Base-by-base conservation (phyloP, 1,284 basidiomycete species). In the Caloboletus firmus region DNA sequence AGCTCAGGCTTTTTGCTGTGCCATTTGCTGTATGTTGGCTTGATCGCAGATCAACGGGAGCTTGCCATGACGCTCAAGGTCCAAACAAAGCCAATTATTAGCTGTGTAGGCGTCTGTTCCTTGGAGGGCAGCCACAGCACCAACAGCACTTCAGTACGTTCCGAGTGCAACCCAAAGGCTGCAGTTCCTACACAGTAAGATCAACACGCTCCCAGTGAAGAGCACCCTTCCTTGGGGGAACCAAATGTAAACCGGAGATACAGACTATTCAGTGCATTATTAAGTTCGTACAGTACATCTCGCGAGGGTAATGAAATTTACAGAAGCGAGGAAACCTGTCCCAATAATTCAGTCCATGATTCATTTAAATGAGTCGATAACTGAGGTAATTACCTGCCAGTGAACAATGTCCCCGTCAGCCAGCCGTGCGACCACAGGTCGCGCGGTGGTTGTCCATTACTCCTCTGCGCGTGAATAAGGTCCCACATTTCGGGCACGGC, bases 381-480 rank as follows among this genome's bases (percentile, higher is more conserved):
- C 15, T 5, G 2, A 44, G 7, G 26, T 15, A 10, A 39, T 37
- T 30, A 31, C 54, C 43, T 32, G 65, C 61, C 13, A 37, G 46
- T 37, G 7, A 26, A 42, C 11, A 15, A 26, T 7, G 15, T n/a
- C 28, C 5, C 12, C 26, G 8, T 60, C 35, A 61, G 35, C 18
- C n/a, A 17, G 18, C 12, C 30, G 6, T 32, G 20, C 20, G 18
- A 6, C 3, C 13, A 39, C 64, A 66, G 2, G 4, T 11, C 17
- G 7, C n/a, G 36, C 56, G 58, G 15, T 66, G 65, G 1, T 17
- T 0, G 0, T 57, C 49, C 57, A 71, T 54, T 1, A 53, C 55
- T 1, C 62, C 52, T 30, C 54, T 44, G 8, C 65, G 69, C 1
- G 54, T 70, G 48, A 67, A 67, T 1, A 50, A 2, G 1, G n/a